Base-by-base conservation (phyloP, 2,329 filamentous ascomycete genomes). In the Tolypocladium inflatum region DNA sequence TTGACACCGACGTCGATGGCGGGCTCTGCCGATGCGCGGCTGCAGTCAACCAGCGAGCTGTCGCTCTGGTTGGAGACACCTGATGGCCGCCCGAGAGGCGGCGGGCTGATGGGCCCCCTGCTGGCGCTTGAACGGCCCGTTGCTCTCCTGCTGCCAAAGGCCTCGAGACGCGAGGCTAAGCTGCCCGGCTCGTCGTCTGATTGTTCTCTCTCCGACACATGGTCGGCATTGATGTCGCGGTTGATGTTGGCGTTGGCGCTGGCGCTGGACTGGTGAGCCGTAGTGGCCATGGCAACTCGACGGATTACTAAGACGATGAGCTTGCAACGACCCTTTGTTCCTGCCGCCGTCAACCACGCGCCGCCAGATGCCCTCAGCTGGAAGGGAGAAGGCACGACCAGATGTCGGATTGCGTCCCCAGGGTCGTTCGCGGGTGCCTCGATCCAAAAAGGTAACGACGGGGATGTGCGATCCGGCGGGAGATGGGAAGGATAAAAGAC, bases 61-160 rank as follows among this genome's bases (percentile, higher is more conserved):
- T 57, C 52, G 48, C 52, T 48, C 33, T 33, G 51, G 38, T 51
- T 55, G 21, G 52, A 42, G 19, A 33, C 37, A 15, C 37, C 45
- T n/a, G 54, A 53, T 9, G 43, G 45, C 57, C 68, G 64, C 56
- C 64, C 66, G 48, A 68, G 55, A 2, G 61, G 66, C 30, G 67
- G 67, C 15, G 70, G 69, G 59, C 67, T 73, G 57, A 68, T 65
- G 56, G 65, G 63, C 39, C 54, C 55, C 41, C 60, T 54, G 53
- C 45, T 58, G 51, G 59, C 57, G 51, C 52, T 41, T 17, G 54
- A 48, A 53, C 55, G 43, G 56, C 51, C 52, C 57, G 48, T 26
- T 17, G 54, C 19, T 39, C 19, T 57, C 45, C 56, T 53, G 50
- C 39, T 57, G 41, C 57, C 59, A 35, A 56, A 57, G 33, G 55